Conservation (phyloP, 352 stramenopile species). For the Pythium angustatum region DNA sequence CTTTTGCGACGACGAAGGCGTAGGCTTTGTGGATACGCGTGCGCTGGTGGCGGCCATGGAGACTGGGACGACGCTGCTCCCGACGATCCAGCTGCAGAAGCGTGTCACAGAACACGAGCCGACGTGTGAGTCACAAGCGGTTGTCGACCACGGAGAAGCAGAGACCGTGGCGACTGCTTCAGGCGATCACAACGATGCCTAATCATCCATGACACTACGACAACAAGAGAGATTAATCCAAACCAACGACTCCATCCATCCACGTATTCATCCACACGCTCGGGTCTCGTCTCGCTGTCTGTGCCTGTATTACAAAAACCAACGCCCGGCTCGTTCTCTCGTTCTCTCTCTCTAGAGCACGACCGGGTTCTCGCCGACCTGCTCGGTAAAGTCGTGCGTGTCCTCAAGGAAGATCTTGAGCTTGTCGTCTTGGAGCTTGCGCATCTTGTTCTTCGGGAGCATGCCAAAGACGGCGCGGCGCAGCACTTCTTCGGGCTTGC, state of each 20-base stretch:
- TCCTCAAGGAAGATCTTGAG: slow-evolving; percentile 96
- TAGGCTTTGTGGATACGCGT: slow-evolving; percentile 39
- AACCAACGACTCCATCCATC: too few species aligned
- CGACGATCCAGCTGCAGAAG: background rate
- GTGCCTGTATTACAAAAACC: slow-evolving; percentile 5
- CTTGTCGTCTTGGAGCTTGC: slow-evolving; percentile 93
- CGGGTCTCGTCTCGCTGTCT: background rate
- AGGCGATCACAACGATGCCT: too few species aligned
- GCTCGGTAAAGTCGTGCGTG: slow-evolving; percentile 89
- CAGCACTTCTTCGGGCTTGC: slow-evolving; percentile 95
- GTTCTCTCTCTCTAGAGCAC: slow-evolving; percentile 54
- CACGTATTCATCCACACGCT: too few species aligned
- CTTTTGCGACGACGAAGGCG: slow-evolving; percentile 34
- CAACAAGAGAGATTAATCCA: too few species aligned
- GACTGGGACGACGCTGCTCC: slow-evolving; percentile 1
- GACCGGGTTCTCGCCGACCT: slow-evolving; percentile 87
- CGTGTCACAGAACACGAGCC: background rate
- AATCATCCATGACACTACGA: too few species aligned
- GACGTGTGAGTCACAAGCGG: background rate
- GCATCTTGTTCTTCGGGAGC: slow-evolving; percentile 97
- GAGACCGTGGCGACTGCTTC: too few species aligned
- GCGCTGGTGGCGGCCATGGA: slow-evolving; percentile 39
- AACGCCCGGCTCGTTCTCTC: background rate
- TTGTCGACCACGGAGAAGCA: background rate
- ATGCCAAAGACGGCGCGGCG: slow-evolving; percentile 97